Conservation (phyloP, 306 rosid species). For the Quercus dentata region DNA sequence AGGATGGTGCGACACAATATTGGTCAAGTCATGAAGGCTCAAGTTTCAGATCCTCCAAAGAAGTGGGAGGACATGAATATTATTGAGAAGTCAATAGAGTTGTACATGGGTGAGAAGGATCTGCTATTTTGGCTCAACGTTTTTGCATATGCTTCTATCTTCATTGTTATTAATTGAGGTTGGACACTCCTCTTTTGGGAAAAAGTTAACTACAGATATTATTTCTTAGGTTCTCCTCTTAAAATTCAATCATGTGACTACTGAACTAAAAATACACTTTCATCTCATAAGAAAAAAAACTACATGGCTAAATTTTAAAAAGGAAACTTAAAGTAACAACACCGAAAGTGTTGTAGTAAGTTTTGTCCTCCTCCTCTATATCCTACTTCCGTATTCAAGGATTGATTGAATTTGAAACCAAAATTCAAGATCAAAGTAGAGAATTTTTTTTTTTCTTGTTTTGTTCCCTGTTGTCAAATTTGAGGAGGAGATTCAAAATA, state of each 20-base stretch:
- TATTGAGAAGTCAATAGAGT: slow-evolving; percentile 23
- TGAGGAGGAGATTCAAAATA: too few species aligned
- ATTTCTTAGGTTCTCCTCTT: slow-evolving; percentile 35
- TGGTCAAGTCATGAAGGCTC: too few species aligned
- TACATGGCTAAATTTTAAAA: too few species aligned
- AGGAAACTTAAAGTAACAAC: too few species aligned
- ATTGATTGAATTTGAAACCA: slow-evolving; percentile 29
- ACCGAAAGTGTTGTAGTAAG: too few species aligned
- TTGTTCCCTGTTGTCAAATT: too few species aligned
- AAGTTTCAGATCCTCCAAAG: too few species aligned
- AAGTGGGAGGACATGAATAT: too few species aligned
- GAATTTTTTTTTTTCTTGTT: not conserved
- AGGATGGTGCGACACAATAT: slow-evolving; percentile 30
- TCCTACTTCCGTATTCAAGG: slow-evolving; percentile 62
- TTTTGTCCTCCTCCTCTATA: slow-evolving; percentile 16
- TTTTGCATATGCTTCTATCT: slow-evolving; percentile 88
- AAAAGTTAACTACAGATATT: too few species aligned
- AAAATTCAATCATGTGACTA: not conserved
- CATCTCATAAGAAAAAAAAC: too few species aligned
- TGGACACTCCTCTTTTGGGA: slow-evolving; percentile 77
- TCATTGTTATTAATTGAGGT: slow-evolving; percentile 63
- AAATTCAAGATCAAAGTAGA: not conserved
- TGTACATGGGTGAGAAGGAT: slow-evolving; percentile 78
- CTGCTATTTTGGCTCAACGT: slow-evolving; percentile 76
- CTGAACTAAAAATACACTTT: too few species aligned